Evolutionary conservation across 805 yeast species (phyloP).

Genomic region (Clavispora santaluciae): DNA sequence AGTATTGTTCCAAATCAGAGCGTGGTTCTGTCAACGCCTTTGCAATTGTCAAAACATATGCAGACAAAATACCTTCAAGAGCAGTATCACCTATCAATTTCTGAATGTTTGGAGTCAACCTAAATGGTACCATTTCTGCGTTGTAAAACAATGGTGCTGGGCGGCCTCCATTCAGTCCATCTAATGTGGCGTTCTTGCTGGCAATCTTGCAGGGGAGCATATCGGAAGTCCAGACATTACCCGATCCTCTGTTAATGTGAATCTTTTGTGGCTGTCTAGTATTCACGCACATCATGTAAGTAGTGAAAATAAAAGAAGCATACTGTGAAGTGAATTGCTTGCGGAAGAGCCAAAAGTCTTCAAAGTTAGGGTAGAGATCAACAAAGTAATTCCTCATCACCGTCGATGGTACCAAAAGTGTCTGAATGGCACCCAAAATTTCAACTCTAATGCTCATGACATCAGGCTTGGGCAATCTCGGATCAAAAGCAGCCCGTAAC

Average conservation of each 20-base stretch:
- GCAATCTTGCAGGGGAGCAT: slow-evolving; percentile 88
- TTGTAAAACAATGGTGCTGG: slow-evolving; percentile 83
- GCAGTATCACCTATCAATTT: slow-evolving; percentile 91
- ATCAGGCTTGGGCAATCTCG: slow-evolving; percentile 90
- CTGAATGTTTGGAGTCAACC: slow-evolving; percentile 94
- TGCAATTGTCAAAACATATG: slow-evolving; percentile 78
- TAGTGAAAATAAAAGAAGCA: slow-evolving; percentile 87
- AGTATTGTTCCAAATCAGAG: slow-evolving; percentile 82
- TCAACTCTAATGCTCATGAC: slow-evolving; percentile 84
- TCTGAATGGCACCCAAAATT: slow-evolving; percentile 84
- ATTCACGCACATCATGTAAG: slow-evolving; percentile 91
- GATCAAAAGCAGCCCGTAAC: slow-evolving; percentile 88
- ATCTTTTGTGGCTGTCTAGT: slow-evolving; percentile 93
- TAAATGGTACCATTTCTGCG: slow-evolving; percentile 90
- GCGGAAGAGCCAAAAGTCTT: slow-evolving; percentile 95
- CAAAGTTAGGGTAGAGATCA: slow-evolving; percentile 66
- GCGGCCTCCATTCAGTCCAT: slow-evolving; percentile 44
- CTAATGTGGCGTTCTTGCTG: slow-evolving; percentile 44
- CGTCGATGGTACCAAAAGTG: slow-evolving; percentile 78
- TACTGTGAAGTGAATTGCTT: slow-evolving; percentile 93
- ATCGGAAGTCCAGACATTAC: slow-evolving; percentile 89
- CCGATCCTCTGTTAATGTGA: slow-evolving; percentile 73
- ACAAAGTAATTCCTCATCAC: slow-evolving; percentile 77
- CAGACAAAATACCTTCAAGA: slow-evolving; percentile 85
- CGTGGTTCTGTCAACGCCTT: slow-evolving; percentile 88